Evolutionary conservation across 495 filamentous ascomycete genomes (phyloP).

Genomic region (Xylaria scruposa): DNA sequence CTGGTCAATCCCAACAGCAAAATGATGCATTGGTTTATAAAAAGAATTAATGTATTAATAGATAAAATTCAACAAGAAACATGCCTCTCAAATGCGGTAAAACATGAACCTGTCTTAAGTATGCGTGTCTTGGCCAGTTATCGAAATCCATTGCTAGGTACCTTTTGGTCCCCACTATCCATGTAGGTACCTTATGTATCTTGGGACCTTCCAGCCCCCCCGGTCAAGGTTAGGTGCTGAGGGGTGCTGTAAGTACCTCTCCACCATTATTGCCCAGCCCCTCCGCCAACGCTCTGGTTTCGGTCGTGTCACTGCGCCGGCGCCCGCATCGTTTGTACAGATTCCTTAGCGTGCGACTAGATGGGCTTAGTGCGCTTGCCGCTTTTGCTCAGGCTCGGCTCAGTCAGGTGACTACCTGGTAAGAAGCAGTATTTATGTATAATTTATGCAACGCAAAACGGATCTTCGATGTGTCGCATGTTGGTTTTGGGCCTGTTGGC

Average conservation of each 20-base stretch:
- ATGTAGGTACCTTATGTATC: not conserved
- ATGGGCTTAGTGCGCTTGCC: too few relatives aligned
- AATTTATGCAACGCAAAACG: too few relatives aligned
- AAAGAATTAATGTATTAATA: too few relatives aligned
- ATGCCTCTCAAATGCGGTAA: not conserved
- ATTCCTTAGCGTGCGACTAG: not conserved
- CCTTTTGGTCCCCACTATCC: not conserved
- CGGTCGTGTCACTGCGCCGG: slow-evolving; percentile 19
- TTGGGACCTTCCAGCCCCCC: too few relatives aligned
- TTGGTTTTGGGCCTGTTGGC: too few relatives aligned
- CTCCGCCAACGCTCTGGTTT: slow-evolving; percentile 15
- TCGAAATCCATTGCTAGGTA: not conserved
- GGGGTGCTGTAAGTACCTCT: not conserved
- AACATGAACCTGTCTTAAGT: not conserved
- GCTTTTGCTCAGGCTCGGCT: too few relatives aligned
- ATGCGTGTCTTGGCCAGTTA: not conserved
- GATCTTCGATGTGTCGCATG: too few relatives aligned
- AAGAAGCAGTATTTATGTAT: too few relatives aligned
- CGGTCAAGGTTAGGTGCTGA: not conserved
- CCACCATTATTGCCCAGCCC: slow-evolving; percentile 15
- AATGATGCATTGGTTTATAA: too few relatives aligned
- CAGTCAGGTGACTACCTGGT: too few relatives aligned
- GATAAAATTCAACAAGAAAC: not conserved
- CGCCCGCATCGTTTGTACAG: slow-evolving; percentile 7
- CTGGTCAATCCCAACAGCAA: not conserved